Evolutionary conservation across 257 asterid species (phyloP).

Genomic region (Solanum paucissectum): DNA sequence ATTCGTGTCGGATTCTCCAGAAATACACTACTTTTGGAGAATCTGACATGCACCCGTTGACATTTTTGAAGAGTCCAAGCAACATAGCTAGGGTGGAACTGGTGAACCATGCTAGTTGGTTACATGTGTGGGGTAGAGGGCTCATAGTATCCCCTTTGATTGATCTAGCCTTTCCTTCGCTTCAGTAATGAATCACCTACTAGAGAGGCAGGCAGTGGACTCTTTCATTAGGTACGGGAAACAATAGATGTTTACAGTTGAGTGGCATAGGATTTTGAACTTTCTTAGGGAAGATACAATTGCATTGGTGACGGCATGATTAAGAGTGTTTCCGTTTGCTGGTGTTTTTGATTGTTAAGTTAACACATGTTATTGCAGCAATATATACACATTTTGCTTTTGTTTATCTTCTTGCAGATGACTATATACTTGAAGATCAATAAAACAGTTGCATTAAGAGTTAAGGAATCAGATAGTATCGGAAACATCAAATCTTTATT

Average conservation of each 20-base stretch:
- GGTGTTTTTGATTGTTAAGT: not conserved
- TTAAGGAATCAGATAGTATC: conserved; percentile 9
- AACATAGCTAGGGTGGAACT: not conserved
- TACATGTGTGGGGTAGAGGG: not conserved
- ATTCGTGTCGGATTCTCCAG: not conserved
- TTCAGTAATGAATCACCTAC: not conserved
- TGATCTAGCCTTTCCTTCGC: not conserved
- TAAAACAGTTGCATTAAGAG: conserved; percentile 7
- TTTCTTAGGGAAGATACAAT: not conserved
- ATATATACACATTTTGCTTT: not conserved
- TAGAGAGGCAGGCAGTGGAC: not conserved
- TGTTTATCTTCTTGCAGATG: conserved; percentile 5
- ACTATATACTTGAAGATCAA: conserved; percentile 3
- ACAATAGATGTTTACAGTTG: not conserved
- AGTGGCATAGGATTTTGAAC: not conserved
- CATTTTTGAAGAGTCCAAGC: not conserved
- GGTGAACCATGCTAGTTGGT: not conserved
- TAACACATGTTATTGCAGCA: not conserved
- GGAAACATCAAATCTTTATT: conserved; percentile 7
- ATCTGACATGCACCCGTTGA: not conserved
- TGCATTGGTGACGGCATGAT: not conserved
- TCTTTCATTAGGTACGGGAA: not conserved
- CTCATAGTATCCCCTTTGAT: not conserved
- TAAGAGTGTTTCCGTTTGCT: not conserved
- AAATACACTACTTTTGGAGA: not conserved